phyloP scores from a whole-genome alignment of 306 rosid genomes.

The Vachellia collinsii region DNA sequence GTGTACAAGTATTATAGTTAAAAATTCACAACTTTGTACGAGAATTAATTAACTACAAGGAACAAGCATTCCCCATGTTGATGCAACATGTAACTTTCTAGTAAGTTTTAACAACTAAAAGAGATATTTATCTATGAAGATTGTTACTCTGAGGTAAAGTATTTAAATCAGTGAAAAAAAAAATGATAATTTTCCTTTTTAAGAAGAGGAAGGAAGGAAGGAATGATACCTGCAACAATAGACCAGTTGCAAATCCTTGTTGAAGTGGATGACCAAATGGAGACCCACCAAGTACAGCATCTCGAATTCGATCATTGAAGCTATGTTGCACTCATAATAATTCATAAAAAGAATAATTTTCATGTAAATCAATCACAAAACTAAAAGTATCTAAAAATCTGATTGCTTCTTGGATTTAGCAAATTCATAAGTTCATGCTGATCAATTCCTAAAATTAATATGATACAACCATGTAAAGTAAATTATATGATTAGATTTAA shows the following conservation, averaged over 20 bases:
- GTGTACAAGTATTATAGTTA: too few relatives aligned
- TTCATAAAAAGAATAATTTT: conserved; percentile 27
- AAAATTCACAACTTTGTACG: too few relatives aligned
- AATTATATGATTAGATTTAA: conserved; percentile 9
- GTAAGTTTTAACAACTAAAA: not conserved
- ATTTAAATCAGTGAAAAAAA: not conserved
- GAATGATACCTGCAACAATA: conserved; percentile 63
- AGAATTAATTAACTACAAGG: not conserved
- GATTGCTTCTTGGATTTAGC: conserved; percentile 17
- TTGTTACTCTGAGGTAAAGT: conserved; percentile 23
- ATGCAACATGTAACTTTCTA: conserved; percentile 3
- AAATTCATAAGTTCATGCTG: conserved; percentile 17
- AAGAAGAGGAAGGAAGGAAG: conserved; percentile 3
- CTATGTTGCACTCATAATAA: conserved; percentile 49
- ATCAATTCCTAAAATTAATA: conserved; percentile 12
- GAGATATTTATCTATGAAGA: conserved; percentile 11
- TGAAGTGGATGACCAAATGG: conserved; percentile 97
- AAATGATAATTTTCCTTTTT: not conserved
- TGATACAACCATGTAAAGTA: conserved; percentile 17
- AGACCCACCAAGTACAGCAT: conserved; percentile 94
- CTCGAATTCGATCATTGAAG: conserved; percentile 95
- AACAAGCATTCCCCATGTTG: not conserved
- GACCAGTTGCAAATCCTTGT: conserved; percentile 95
- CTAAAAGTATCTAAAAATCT: not conserved
- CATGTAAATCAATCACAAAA: conserved; percentile 27